Conservation (phyloP, 139 green algal species). For the Coccomyxa sp. region DNA sequence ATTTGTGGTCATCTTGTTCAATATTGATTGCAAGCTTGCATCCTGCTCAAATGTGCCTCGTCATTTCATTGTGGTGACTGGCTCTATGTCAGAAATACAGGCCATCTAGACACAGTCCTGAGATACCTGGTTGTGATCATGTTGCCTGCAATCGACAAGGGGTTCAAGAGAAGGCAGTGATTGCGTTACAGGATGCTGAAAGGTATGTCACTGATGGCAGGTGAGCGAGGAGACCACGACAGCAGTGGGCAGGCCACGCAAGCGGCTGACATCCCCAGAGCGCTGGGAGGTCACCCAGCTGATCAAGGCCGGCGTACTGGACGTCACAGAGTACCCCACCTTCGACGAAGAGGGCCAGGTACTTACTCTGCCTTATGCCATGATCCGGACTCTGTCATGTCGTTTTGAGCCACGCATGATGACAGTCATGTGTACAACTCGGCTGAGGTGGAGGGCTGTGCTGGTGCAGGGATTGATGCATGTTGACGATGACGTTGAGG, state of each 20-base stretch:
- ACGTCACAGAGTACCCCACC: conserved; percentile 79
- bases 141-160: too few species aligned
- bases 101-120: too few species aligned
- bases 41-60: too few species aligned
- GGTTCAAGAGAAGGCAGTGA: too few species aligned
- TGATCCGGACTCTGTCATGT: conserved; percentile 5
- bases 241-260: not conserved
- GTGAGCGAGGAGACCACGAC: not conserved
- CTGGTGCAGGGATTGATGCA: conserved; percentile 11
- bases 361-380: not conserved
- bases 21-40: too few species aligned
- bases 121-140: too few species aligned
- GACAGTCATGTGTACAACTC: not conserved
- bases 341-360: conserved; percentile 74
- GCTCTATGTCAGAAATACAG: too few species aligned
- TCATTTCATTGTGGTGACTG: too few species aligned
- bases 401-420: not conserved
- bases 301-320: conserved; percentile 76
- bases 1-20: not conserved
- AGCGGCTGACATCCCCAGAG: conserved; percentile 50
- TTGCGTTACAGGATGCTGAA: not conserved
- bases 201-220: not conserved
- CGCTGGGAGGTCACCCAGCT: conserved; percentile 55
- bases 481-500: conserved; percentile 61
- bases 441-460: too few species aligned